phyloP scores from a whole-genome alignment of 2,329 filamentous ascomycete species.

The Xenosphaeropsis pyriputrescens region DNA sequence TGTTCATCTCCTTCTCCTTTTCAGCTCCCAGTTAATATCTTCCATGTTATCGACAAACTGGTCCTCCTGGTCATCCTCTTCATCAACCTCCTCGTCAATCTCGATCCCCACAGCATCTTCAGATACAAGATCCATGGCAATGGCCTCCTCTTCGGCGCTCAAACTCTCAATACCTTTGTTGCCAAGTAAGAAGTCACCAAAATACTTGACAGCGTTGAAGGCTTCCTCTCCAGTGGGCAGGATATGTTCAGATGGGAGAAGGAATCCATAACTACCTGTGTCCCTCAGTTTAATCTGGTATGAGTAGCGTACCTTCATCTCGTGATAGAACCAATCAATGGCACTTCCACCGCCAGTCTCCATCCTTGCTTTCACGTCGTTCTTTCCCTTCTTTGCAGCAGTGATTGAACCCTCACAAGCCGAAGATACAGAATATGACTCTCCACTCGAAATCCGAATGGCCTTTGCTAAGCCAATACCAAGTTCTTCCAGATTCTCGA shows the following conservation, averaged over 20 bases:
- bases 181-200: conserved; percentile 65
- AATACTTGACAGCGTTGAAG: conserved; percentile 67
- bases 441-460: conserved; percentile 66
- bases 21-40: conserved; percentile 13
- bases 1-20: conserved; percentile 6
- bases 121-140: background rate
- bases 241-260: conserved; percentile 77
- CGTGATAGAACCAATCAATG: conserved; percentile 91
- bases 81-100: conserved; percentile 17
- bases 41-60: conserved; percentile 6
- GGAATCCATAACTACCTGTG: conserved; percentile 85
- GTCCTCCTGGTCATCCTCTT: conserved; percentile 1
- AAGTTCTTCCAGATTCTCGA: conserved; percentile 86
- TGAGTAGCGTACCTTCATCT: conserved; percentile 66
- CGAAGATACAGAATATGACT: conserved; percentile 62
- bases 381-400: conserved; percentile 16
- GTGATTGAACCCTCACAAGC: conserved; percentile 71
- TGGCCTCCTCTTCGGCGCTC: conserved; percentile 7
- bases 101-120: background rate
- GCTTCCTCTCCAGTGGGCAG: conserved; percentile 81
- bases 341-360: conserved; percentile 72
- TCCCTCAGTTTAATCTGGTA: conserved; percentile 93
- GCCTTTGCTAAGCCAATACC: conserved; percentile 79
- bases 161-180: conserved; percentile 49
- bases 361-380: conserved; percentile 29